A percentile compares a stretch with the other conserved stretches of the same genome.
phyloP scores from a whole-genome alignment of 1,284 basidiomycete species.

The Amylostereum areolatum region DNA sequence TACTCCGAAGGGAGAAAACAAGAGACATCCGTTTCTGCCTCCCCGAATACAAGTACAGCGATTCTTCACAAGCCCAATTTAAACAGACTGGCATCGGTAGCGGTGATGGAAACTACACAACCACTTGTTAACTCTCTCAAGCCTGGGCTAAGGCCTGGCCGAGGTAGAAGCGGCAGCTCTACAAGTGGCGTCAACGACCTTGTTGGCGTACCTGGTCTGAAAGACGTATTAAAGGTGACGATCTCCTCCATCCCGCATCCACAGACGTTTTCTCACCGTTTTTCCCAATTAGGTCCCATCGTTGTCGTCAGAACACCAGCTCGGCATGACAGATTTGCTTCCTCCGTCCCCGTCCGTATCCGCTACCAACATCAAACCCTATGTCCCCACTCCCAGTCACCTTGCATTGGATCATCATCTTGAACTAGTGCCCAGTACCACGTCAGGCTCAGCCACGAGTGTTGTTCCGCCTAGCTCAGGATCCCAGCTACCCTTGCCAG shows the following conservation, averaged over 20 bases:
- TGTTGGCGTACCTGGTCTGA: constrained; percentile 41
- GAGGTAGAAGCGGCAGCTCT: constrained; percentile 44
- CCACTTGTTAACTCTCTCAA: constrained; percentile 32
- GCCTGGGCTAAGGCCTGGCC: constrained; percentile 33
- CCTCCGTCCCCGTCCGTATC: constrained; percentile 71
- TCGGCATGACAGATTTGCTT: constrained; percentile 64
- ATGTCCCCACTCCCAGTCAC: constrained; percentile 34
- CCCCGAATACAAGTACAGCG: too few species aligned
- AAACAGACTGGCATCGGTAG: constrained; percentile 38
- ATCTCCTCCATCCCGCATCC: not conserved
- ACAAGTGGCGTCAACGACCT: constrained; percentile 35
- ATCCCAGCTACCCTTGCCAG: too few species aligned
- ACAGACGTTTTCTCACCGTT: not conserved
- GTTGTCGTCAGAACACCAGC: constrained; percentile 60
- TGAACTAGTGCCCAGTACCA: constrained; percentile 5
- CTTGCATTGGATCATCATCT: constrained; percentile 16
- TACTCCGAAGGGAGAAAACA: too few species aligned
- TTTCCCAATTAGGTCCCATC: constrained; percentile 45
- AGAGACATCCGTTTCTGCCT: too few species aligned
- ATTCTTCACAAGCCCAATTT: constrained; percentile 33
- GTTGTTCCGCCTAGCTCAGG: constrained; percentile 7
- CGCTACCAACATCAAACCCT: constrained; percentile 38
- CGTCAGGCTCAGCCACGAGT: constrained; percentile 20
- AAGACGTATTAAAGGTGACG: constrained; percentile 66
- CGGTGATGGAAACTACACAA: constrained; percentile 35